Evolutionary conservation across 495 filamentous ascomycete genomes (phyloP).

Genomic region (Tuber melanosporum): DNA sequence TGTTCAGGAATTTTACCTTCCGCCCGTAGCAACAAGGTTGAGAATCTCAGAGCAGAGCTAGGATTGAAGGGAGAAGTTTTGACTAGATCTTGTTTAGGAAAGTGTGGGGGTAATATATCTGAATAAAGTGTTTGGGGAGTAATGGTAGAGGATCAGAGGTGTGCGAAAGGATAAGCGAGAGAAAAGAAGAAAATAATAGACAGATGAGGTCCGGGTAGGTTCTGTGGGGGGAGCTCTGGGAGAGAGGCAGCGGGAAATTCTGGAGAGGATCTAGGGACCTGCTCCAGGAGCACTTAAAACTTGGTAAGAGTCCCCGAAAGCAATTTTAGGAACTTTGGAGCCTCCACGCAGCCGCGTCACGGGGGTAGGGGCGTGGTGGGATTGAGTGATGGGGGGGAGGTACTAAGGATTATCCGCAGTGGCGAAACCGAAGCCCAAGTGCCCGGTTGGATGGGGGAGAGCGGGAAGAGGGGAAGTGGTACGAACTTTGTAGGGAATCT

Average conservation of each 20-base stretch:
- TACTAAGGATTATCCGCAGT: constrained; percentile 16
- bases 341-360: constrained; percentile 27
- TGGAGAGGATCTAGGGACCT: constrained; percentile 15
- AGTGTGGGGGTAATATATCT: background rate
- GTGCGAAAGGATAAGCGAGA: background rate
- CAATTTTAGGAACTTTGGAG: constrained; percentile 13
- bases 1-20: background rate
- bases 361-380: background rate
- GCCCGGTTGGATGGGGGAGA: constrained; percentile 10
- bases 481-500: constrained; percentile 21
- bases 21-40: background rate
- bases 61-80: background rate
- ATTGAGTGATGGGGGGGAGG: constrained; percentile 6
- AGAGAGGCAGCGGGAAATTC: background rate
- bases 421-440: constrained; percentile 31
- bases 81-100: background rate
- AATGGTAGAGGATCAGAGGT: background rate
- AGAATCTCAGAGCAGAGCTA: background rate
- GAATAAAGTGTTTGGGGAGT: background rate
- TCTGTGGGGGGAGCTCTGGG: background rate
- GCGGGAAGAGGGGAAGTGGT: constrained; percentile 11
- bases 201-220: background rate
- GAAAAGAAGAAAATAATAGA: background rate
- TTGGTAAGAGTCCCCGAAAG: constrained; percentile 14
- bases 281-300: constrained; percentile 11